Conservation (phyloP, 208 protist species). For the Crithidia acanthocephali region DNA sequence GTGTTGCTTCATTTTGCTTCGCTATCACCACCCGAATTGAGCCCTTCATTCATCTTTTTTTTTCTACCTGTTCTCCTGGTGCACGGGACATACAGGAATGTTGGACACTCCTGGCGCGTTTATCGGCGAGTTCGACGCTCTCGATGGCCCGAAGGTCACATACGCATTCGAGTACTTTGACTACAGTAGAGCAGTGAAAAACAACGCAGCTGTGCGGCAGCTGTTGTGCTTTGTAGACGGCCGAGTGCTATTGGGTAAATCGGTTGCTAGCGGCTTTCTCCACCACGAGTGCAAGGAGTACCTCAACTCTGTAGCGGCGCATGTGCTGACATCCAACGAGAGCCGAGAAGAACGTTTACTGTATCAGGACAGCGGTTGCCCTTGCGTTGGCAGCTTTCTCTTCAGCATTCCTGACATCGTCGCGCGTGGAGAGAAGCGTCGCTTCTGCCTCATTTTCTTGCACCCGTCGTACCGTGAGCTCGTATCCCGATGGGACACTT, state of each 20-base stretch:
- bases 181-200: slow-evolving; percentile 27
- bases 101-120: slow-evolving; percentile 53
- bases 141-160: slow-evolving; percentile 65
- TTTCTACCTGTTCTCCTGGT: too few relatives aligned
- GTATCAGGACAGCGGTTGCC: slow-evolving; percentile 67
- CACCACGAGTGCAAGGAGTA: slow-evolving; percentile 46
- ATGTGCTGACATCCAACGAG: slow-evolving; percentile 72
- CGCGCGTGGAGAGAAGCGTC: slow-evolving; percentile 76
- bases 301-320: slow-evolving; percentile 59
- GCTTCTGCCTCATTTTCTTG: slow-evolving; percentile 75
- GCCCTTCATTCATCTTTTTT: too few relatives aligned
- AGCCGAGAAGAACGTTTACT: slow-evolving; percentile 61
- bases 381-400: slow-evolving; percentile 61
- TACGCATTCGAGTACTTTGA: slow-evolving; percentile 78
- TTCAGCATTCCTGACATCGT: slow-evolving; percentile 86
- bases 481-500: slow-evolving; percentile 46
- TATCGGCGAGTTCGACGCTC: slow-evolving; percentile 83
- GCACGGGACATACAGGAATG: too few relatives aligned
- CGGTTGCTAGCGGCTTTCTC: slow-evolving; percentile 57
- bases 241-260: slow-evolving; percentile 27
- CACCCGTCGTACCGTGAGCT: slow-evolving; percentile 65
- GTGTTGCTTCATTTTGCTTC: too few relatives aligned
- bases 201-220: slow-evolving; percentile 7
- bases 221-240: slow-evolving; percentile 42
- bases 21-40: too few relatives aligned